phyloP scores from a whole-genome alignment of 202 grass and related monocot species.

The Panicum hallii region DNA sequence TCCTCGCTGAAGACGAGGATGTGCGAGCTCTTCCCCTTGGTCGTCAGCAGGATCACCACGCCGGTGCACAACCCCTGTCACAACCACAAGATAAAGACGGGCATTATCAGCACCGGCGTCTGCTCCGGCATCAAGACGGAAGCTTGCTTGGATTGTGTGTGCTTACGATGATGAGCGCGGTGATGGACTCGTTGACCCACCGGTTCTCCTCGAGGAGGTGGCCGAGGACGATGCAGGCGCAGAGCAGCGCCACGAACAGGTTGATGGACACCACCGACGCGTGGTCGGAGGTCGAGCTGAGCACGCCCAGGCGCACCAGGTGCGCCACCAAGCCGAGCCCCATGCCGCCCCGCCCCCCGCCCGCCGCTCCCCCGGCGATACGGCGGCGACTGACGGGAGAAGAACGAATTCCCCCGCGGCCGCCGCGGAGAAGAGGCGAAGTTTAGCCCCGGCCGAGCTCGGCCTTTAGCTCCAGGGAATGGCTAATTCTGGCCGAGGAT shows the following conservation, averaged over 20 bases:
- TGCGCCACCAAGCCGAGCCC: conserved; percentile 55
- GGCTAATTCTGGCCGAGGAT: background rate
- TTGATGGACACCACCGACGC: conserved; percentile 89
- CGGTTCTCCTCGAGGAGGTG: conserved; percentile 92
- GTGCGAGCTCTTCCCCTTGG: conserved; percentile 94
- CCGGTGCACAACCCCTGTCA: conserved; percentile 85
- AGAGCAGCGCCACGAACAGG: conserved; percentile 84
- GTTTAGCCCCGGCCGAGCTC: background rate
- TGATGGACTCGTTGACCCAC: conserved; percentile 97
- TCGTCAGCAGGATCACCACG: conserved; percentile 84
- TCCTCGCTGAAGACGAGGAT: conserved; percentile 98
- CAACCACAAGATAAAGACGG: background rate
- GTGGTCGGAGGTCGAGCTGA: conserved; percentile 76
- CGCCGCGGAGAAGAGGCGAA: background rate
- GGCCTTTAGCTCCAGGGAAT: background rate
- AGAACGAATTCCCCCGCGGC: background rate
- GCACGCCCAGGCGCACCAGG: conserved; percentile 58
- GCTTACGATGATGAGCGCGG: conserved; percentile 84
- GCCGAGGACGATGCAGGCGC: conserved; percentile 90
- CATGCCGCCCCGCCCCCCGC: conserved; percentile 38
- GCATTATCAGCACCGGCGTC: conserved; percentile 14
- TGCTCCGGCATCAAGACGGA: too few species aligned
- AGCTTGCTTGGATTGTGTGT: background rate
- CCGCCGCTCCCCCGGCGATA: background rate
- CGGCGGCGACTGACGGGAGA: conserved; percentile 18